These are phyloP conservation scores for Macrolepiota fuliginosa DNA, from an alignment of 768 basidiomycete genomes.

Conservation along the genomic window DNA sequence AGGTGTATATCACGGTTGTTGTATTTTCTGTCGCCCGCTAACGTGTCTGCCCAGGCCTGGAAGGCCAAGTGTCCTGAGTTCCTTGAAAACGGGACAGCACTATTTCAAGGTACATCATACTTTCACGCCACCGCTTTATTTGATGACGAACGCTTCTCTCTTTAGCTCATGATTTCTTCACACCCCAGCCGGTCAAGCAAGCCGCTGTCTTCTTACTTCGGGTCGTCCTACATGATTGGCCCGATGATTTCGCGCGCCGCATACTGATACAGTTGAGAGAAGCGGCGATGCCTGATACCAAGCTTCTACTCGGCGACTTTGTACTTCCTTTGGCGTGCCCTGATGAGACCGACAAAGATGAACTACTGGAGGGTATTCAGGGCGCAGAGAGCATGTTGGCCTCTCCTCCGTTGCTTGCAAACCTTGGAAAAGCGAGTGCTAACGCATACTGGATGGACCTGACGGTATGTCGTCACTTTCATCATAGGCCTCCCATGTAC, in stretches of 20 bases:
- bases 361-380: slow-evolving; percentile 12
- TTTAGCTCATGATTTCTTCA: slow-evolving; percentile 30
- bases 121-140: background rate
- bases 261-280: slow-evolving; percentile 35
- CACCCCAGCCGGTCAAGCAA: slow-evolving; percentile 39
- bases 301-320: slow-evolving; percentile 39
- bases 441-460: slow-evolving; percentile 34
- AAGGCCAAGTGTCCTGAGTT: slow-evolving; percentile 20
- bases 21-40: background rate
- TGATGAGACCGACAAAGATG: slow-evolving; percentile 21
- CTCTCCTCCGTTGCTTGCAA: slow-evolving; percentile 34
- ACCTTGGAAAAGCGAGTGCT: slow-evolving; percentile 35
- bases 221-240: slow-evolving; percentile 65
- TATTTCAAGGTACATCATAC: slow-evolving; percentile 23
- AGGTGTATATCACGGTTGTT: slow-evolving; percentile 27
- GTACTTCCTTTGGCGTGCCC: slow-evolving; percentile 35
- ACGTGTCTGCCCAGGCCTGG: slow-evolving; percentile 17
- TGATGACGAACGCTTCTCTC: background rate
- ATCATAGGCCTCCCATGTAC: background rate
- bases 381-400: slow-evolving; percentile 18
- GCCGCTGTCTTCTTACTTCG: slow-evolving; percentile 54
- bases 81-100: slow-evolving; percentile 24
- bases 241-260: slow-evolving; percentile 38
- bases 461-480: slow-evolving; percentile 22
- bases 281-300: slow-evolving; percentile 33